Evolutionary conservation across 192 early-diverging fungal genomes (phyloP).

Genomic region (Entomortierella beljakovae): DNA sequence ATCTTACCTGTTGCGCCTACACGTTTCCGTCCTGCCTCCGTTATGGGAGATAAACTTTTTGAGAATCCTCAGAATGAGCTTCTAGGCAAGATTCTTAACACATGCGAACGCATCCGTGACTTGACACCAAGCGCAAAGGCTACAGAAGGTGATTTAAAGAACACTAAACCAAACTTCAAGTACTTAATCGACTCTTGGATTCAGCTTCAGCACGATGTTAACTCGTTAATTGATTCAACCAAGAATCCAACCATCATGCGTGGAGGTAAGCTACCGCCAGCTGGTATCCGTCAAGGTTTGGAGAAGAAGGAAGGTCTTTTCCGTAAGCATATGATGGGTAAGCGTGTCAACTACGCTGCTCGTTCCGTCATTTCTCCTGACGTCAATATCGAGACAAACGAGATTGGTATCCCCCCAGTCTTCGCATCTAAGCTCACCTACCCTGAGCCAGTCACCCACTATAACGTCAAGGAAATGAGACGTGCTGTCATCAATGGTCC

Average conservation of each 20-base stretch:
- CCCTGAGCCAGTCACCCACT: slow-evolving; percentile 96
- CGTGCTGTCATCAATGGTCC: slow-evolving; percentile 97
- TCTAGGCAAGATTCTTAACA: slow-evolving; percentile 85
- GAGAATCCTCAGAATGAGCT: slow-evolving; percentile 97
- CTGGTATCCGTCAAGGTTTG: slow-evolving; percentile 94
- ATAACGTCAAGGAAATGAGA: slow-evolving; percentile 93
- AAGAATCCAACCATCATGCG: slow-evolving; percentile 77
- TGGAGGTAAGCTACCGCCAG: slow-evolving; percentile 77
- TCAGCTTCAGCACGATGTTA: slow-evolving; percentile 88
- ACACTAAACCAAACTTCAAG: slow-evolving; percentile 35
- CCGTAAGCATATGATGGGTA: slow-evolving; percentile 99
- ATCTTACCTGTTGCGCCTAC: slow-evolving; percentile 91
- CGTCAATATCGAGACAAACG: slow-evolving; percentile 96
- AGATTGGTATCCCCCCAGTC: slow-evolving; percentile 97
- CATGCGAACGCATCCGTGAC: slow-evolving; percentile 74
- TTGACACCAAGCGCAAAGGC: slow-evolving; percentile 54
- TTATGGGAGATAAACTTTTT: slow-evolving; percentile 89
- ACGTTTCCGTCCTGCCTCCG: slow-evolving; percentile 92
- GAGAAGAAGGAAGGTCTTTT: slow-evolving; percentile 99
- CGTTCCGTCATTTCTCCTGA: slow-evolving; percentile 98
- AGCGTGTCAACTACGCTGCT: slow-evolving; percentile 99
- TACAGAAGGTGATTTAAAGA: slow-evolving; percentile 31
- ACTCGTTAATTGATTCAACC: slow-evolving; percentile 93
- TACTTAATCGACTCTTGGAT: slow-evolving; percentile 74
- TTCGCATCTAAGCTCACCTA: slow-evolving; percentile 97